These are phyloP conservation scores for Verticillium nonalfalfae DNA, from an alignment of 2,329 filamentous ascomycete species.

Conservation along the genomic window DNA sequence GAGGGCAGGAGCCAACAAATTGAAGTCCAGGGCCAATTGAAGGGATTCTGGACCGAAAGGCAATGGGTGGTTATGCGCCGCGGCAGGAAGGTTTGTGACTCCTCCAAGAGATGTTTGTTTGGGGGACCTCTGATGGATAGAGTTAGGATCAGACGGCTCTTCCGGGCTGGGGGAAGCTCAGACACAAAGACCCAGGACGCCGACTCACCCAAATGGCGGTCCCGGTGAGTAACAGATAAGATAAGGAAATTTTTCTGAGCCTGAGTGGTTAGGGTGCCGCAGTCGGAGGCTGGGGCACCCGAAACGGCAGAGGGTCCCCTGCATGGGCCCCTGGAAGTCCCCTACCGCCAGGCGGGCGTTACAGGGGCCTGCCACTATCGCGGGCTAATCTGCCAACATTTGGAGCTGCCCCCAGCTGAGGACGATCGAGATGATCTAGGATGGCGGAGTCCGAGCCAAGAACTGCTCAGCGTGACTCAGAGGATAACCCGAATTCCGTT, in stretches of 20 bases:
- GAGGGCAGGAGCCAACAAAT: conserved; percentile 5
- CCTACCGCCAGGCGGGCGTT: neutral
- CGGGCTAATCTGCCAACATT: neutral
- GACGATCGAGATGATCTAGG: neutral
- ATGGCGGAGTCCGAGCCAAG: neutral
- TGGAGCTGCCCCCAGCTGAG: neutral
- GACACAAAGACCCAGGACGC: neutral
- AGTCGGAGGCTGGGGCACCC: neutral
- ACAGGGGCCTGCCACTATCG: neutral
- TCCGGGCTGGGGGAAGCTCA: neutral
- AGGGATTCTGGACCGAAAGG: conserved; percentile 5
- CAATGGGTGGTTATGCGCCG: conserved; percentile 6
- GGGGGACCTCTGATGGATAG: neutral
- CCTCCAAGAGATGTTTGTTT: neutral
- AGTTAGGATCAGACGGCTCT: neutral
- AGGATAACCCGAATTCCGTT: neutral
- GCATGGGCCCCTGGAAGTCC: neutral
- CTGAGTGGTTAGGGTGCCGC: neutral
- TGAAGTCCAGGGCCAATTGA: conserved; percentile 12
- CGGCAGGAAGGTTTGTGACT: conserved; percentile 10
- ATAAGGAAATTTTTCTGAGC: conserved; percentile 14
- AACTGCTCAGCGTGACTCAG: neutral
- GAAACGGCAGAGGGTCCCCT: neutral
- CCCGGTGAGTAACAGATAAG: conserved; percentile 9
- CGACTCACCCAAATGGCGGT: conserved; percentile 9